Evolutionary conservation across 345 rosid species (phyloP), one percentile per base, ranked within the genome.

Genomic region (Salix exigua): DNA sequence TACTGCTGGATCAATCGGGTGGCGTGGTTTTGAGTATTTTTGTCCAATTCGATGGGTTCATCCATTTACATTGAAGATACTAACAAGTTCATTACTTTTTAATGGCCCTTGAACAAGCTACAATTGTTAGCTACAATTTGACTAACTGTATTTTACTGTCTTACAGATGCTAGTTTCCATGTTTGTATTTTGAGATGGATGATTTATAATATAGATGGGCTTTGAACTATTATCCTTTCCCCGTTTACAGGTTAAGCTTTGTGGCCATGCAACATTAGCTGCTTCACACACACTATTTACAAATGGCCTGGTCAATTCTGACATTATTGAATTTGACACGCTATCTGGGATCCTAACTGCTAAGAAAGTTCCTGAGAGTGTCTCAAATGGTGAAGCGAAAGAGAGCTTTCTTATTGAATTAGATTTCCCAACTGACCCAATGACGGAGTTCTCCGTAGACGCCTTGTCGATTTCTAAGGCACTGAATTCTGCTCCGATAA

Each of bases 241-340:
- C 11, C 35, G 75, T 74, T 69, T 51, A 72, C 85, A 94, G 97
- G 88, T 90, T n/a, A 35, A 81, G 6, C 90, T 95, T 10, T 90
- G 99, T 61, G 97, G 97, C 33, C 99, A 95, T 80, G 99, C 89
- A 50, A 95, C 97, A 33, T 77, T 95, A 61, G 97, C 97, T 23
- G 88, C 97, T 76, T 88, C 97, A 2, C 93, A 95, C 69, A 35
- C 76, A 26, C 89, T 91, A 40, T 92, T 94, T 74, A 66, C 92
- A 1, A 82, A 77, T 35, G 88, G 86, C 40, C 80, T 85, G 79
- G 88, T 90, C 23, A 71, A 80, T 67, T 85, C 94, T 7, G 77
- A 88, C 74, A 19, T 71, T 1, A 78, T 95, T 73, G 97, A 94
- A 81, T 94, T 91, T 73, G 88, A 42, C 40, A 95, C 97, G 1